Conservation (phyloP, 208 protist genomes). For the Naegleria fowleri region DNA sequence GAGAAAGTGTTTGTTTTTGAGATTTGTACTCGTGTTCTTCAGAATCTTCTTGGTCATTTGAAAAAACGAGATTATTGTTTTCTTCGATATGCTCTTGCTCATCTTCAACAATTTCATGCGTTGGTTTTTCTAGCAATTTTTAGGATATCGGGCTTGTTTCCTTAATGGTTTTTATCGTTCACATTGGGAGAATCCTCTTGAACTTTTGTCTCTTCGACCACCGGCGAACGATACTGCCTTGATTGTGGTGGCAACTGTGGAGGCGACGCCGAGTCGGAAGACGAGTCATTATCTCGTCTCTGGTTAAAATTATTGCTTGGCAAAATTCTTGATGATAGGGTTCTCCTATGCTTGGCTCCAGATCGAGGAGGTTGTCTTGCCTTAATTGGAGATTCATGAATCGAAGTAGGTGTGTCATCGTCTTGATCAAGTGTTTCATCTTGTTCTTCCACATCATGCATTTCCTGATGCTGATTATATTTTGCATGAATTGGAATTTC, state of each 20-base stretch:
- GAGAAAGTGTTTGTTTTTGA: neutral
- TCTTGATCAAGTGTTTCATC: too few species aligned
- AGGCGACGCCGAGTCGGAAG: too few species aligned
- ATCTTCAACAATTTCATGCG: neutral
- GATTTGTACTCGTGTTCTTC: neutral
- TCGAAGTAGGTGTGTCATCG: neutral
- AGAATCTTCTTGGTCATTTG: neutral
- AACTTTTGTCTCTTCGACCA: neutral
- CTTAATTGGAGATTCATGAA: neutral
- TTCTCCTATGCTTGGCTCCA: neutral
- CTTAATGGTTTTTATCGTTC: neutral
- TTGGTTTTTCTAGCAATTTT: too few species aligned
- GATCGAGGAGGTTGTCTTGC: neutral
- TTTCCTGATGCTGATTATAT: neutral
- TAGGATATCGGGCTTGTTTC: neutral
- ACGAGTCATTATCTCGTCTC: neutral
- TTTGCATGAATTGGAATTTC: neutral
- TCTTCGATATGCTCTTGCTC: neutral
- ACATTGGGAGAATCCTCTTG: neutral
- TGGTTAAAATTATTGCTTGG: neutral
- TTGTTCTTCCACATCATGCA: neutral
- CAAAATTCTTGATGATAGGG: neutral
- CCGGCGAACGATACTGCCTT: neutral
- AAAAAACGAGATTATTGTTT: neutral
- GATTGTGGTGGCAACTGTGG: neutral